Evolutionary conservation across 2,329 filamentous ascomycete genomes (phyloP).

Genomic region (Trichoderma cornu-damae): DNA sequence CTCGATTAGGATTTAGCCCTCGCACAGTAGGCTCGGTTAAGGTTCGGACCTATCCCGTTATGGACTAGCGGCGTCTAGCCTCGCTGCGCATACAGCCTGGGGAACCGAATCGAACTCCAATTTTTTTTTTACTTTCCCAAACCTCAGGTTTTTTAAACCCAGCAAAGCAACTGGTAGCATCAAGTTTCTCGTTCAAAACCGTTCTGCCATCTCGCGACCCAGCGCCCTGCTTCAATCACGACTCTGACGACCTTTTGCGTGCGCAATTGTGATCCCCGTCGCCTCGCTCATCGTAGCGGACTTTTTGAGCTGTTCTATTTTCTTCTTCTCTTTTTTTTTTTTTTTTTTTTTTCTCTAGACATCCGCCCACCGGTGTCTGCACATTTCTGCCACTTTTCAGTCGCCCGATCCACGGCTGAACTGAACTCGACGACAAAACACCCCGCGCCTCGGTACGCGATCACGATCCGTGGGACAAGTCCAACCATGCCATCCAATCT

Average conservation of each 20-base stretch:
- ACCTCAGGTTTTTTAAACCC: slow-evolving; percentile 34
- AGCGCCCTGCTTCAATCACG: slow-evolving; percentile 18
- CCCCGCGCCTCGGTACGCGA: slow-evolving; percentile 14
- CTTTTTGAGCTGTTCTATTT: background rate
- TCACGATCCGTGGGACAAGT: slow-evolving; percentile 19
- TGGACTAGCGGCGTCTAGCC: slow-evolving; percentile 22
- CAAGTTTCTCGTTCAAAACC: slow-evolving; percentile 18
- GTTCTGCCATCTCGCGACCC: slow-evolving; percentile 21
- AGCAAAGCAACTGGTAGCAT: slow-evolving; percentile 19
- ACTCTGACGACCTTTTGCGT: slow-evolving; percentile 4
- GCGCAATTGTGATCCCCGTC: slow-evolving; percentile 10
- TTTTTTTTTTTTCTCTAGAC: too few species aligned
- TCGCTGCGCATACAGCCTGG: slow-evolving; percentile 19
- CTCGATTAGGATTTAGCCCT: slow-evolving; percentile 35
- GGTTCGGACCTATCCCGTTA: slow-evolving; percentile 25
- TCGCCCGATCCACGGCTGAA: slow-evolving; percentile 11
- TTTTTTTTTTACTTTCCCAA: slow-evolving; percentile 30
- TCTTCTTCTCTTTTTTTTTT: too few species aligned
- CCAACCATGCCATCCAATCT: slow-evolving; percentile 64
- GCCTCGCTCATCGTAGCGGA: slow-evolving; percentile 11
- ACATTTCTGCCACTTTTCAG: slow-evolving; percentile 2
- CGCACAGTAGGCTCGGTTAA: slow-evolving; percentile 29
- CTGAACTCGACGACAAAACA: slow-evolving; percentile 11
- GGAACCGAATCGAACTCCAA: slow-evolving; percentile 27
- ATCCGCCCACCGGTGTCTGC: slow-evolving; percentile 15